Conservation (phyloP, 2,329 filamentous ascomycete species). For the Aspergillus pseudoglaucus region DNA sequence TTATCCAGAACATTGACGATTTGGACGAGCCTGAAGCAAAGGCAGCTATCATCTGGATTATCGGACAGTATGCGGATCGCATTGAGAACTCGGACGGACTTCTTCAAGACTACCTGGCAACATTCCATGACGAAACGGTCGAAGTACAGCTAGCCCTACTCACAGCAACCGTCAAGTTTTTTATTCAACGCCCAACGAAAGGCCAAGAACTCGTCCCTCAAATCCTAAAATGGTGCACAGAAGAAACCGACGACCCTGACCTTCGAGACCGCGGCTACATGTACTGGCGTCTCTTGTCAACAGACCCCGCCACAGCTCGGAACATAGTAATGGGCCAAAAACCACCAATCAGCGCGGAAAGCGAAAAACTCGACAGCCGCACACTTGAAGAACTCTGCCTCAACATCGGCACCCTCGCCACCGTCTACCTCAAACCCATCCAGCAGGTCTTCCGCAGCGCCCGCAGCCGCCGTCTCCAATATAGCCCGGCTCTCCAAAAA, state of each 20-base stretch:
- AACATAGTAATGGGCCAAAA: conserved; percentile 95
- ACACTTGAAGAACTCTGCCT: conserved; percentile 97
- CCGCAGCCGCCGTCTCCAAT: conserved; percentile 67
- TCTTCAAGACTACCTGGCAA: conserved; percentile 89
- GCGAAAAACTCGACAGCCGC: conserved; percentile 81
- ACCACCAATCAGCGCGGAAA: conserved; percentile 90
- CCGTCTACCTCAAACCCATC: conserved; percentile 95
- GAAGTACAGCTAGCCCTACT: conserved; percentile 92
- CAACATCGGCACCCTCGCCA: conserved; percentile 90
- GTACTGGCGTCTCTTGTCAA: conserved; percentile 96
- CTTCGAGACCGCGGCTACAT: conserved; percentile 94
- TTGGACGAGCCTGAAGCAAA: conserved; percentile 97
- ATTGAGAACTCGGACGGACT: conserved; percentile 95
- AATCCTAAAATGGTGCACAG: conserved; percentile 96
- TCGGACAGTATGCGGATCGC: conserved; percentile 92
- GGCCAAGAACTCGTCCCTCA: conserved; percentile 89
- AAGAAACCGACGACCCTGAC: conserved; percentile 98
- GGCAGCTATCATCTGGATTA: conserved; percentile 98
- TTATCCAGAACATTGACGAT: conserved; percentile 94
- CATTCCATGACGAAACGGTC: conserved; percentile 87
- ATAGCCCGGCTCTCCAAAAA: conserved; percentile 80
- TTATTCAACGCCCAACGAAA: conserved; percentile 93
- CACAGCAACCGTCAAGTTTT: conserved; percentile 94
- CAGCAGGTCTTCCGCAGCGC: conserved; percentile 93
- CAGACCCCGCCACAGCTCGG: conserved; percentile 80